Evolutionary conservation across 192 early-diverging fungal genomes (phyloP), one percentile per base, ranked within the genome.

Genomic region (Rhizophagus clarus): DNA sequence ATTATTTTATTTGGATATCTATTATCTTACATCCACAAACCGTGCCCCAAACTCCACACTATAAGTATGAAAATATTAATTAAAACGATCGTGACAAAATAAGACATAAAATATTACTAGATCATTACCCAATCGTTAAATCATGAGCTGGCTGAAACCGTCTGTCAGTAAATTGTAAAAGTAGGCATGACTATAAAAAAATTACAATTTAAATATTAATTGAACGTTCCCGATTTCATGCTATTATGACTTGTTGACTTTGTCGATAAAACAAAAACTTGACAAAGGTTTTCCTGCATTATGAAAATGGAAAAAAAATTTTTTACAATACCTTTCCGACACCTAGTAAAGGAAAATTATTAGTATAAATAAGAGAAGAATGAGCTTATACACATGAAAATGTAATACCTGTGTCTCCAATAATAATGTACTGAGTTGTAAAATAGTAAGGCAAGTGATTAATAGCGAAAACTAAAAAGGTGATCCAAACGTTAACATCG

Each of bases 1-100:
- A 45, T 45, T 45, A 45, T 45, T 45, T 45, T 12, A 45, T 11
- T 45, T 45, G 8, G 28, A 77, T 24, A 77, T 78, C 12, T 24
- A 80, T 22, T 10, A 29, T 81, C 74, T 81, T 81, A 90, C 91
- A 45, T 78, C 88, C 67, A 95, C 91, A 76, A 95, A 92, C 34
- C 92, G 90, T 47, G 94, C 90, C 45, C 94, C 94, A 85, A 94
- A 95, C 77, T 95, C 94, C 24, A 95, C 94, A 79, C 89, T 90
- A 78, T 26, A 79, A 47, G 29, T 45, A 77, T 29, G 76, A 20
- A 74, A 40, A 14, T 45, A 45, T 20, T 49, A 14, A 75, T 26
- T 78, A 31, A 79, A 29, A 40, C 37, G 37, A 40, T 7, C 6
- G 37, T 24, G 56, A 51, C 26, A 24, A 74, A 56, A 71, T 74